Evolutionary conservation across 2,329 filamentous ascomycete species (phyloP), one percentile per base, ranked within the genome.

Genomic region (Pseudogymnoascus sp.): DNA sequence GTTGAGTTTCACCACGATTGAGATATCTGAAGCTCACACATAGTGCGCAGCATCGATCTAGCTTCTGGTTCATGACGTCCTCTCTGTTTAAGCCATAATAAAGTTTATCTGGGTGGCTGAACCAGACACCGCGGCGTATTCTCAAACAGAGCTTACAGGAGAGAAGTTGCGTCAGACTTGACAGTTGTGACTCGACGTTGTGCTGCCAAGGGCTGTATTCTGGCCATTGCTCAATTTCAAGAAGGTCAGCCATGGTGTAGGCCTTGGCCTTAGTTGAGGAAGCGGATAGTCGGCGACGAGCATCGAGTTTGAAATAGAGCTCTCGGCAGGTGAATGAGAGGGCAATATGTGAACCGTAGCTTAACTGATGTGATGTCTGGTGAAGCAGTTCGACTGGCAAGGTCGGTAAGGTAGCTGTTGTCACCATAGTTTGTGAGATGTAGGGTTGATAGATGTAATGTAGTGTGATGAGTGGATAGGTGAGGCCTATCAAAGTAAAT

Each of bases 331-430:
- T 31, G 8, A 55, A 55, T 55, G 44, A 33, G 44, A 55, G n/a
- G 8, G 27, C 27, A 55, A 55, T 31, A 15, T 55, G 44, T 17
- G 27, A 55, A 9, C 27, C 2, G 9, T 55, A 55, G 29, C 44
- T 31, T 2, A 17, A 4, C 8, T 55, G 27, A n/a, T 55, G 1
- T 33, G 44, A 55, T 55, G 31, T 55, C 31, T 17, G 27, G 15
- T 55, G 7, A 27, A 55, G 44, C 44, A 55, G 44, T 31, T 55
- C 44, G 9, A 55, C 27, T 55, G 44, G 44, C 44, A 55, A 55
- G 44, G 4, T 12, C 7, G 4, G n/a, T 8, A 55, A 7, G 27
- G 27, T 55, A 1, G 27, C 27, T 55, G 8, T 9, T 33, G 27
- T 17, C 5, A 27, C 27, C 44, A 55, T 55, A 9, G 44, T 33